phyloP scores from a whole-genome alignment of 1,284 basidiomycete genomes.

The Sparassis latifolia region DNA sequence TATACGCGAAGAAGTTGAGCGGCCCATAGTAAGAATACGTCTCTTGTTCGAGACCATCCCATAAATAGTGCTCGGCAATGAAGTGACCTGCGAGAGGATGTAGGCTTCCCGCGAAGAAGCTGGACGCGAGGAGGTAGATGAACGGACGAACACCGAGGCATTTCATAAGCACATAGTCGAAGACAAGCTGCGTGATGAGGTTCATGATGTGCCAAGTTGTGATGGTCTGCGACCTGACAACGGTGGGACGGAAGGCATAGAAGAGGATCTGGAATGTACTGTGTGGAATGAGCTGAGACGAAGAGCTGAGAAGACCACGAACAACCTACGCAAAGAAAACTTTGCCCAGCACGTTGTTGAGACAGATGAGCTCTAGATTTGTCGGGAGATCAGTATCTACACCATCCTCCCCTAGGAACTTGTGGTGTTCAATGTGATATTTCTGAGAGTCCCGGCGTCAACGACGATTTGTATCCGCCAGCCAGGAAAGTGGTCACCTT shows the following conservation, averaged over 20 bases:
- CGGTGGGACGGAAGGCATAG: conserved; percentile 95
- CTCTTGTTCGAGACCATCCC: conserved; percentile 87
- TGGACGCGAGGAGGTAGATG: conserved; percentile 81
- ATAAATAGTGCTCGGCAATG: conserved; percentile 94
- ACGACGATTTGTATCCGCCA: not conserved
- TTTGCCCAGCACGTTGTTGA: conserved; percentile 96
- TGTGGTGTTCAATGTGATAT: conserved; percentile 95
- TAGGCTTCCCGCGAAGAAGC: conserved; percentile 92
- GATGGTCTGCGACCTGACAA: conserved; percentile 79
- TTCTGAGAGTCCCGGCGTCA: conserved; percentile 33
- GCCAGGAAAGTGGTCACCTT: conserved; percentile 48
- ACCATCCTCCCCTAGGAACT: conserved; percentile 92
- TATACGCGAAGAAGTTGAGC: conserved; percentile 91
- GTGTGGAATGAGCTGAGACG: conserved; percentile 2
- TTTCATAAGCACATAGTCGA: conserved; percentile 66
- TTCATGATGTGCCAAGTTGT: conserved; percentile 87
- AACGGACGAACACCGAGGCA: conserved; percentile 60
- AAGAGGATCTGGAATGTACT: conserved; percentile 98
- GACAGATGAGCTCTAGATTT: conserved; percentile 72
- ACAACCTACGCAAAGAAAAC: conserved; percentile 87
- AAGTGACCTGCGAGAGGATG: conserved; percentile 98
- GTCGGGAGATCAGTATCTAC: conserved; percentile 95
- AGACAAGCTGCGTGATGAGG: conserved; percentile 60
- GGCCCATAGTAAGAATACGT: conserved; percentile 97
- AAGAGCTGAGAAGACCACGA: not conserved